Conservation (phyloP, 192 early-diverging fungal genomes). For the Umbelopsis isabellina region DNA sequence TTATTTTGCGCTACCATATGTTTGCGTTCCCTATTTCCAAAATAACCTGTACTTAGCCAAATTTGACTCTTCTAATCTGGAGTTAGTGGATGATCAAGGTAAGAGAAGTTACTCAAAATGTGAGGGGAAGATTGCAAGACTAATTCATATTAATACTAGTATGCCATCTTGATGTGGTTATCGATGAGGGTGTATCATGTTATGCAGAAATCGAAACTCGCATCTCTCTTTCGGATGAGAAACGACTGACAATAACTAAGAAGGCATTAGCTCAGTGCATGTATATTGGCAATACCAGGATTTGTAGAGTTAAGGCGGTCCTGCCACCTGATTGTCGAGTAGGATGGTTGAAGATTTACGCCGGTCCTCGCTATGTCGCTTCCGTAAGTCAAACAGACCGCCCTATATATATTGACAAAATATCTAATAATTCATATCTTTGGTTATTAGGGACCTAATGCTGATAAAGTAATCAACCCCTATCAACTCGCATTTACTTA, state of each 20-base stretch:
- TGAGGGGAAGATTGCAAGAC: constrained; percentile 23
- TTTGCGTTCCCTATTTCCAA: constrained; percentile 46
- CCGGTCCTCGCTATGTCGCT: constrained; percentile 29
- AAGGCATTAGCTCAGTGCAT: constrained; percentile 32
- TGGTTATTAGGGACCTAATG: constrained; percentile 24
- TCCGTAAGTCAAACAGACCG: neutral
- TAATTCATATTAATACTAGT: neutral
- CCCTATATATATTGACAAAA: neutral
- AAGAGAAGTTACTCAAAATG: neutral
- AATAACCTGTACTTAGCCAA: constrained; percentile 41
- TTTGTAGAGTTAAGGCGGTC: constrained; percentile 55
- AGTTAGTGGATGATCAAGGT: constrained; percentile 36
- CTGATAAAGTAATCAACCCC: constrained; percentile 30
- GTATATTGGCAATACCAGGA: constrained; percentile 20
- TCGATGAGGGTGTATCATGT: constrained; percentile 1
- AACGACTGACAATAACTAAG: neutral
- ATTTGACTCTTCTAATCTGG: constrained; percentile 27
- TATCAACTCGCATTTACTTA: constrained; percentile 7
- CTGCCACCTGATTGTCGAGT: constrained; percentile 39
- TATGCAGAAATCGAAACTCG: constrained; percentile 22
- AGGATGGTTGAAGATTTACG: constrained; percentile 51
- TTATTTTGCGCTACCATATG: constrained; percentile 49
- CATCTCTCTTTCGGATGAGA: neutral
- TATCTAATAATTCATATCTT: neutral
- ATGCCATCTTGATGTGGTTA: constrained; percentile 23